Evolutionary conservation across 2,329 filamentous ascomycete genomes (phyloP).

Genomic region (Exserohilum turcica): DNA sequence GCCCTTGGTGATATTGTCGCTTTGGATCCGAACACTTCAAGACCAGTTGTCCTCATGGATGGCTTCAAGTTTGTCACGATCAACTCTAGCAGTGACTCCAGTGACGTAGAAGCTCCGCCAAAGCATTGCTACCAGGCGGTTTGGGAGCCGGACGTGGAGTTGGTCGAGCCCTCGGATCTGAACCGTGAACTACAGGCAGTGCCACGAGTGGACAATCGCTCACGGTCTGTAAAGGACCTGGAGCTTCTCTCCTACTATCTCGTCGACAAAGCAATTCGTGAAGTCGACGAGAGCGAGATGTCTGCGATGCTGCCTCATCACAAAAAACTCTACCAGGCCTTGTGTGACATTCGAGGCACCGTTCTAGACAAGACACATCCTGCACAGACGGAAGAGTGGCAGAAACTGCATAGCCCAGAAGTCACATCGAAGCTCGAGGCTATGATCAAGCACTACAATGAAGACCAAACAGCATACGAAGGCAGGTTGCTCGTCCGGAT

Average conservation of each 20-base stretch:
- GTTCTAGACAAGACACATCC: conserved; percentile 12
- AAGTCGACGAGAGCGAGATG: conserved; percentile 5
- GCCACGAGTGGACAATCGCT: conserved; percentile 7
- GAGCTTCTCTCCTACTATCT: conserved; percentile 21
- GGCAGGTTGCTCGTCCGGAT: conserved; percentile 20
- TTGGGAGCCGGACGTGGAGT: conserved; percentile 21
- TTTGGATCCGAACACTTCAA: conserved; percentile 9
- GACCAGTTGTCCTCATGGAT: conserved; percentile 17
- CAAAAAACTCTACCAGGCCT: conserved; percentile 14
- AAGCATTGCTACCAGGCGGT: conserved; percentile 17
- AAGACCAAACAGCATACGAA: conserved; percentile 17
- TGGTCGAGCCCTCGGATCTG: conserved; percentile 10
- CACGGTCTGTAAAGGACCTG: conserved; percentile 14
- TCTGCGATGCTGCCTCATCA: conserved; percentile 18
- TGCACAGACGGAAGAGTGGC: conserved; percentile 21
- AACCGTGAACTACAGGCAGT: conserved; percentile 15
- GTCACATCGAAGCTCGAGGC: conserved; percentile 7
- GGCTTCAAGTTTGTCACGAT: conserved; percentile 22
- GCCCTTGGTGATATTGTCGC: conserved; percentile 15
- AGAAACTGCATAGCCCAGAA: conserved; percentile 8
- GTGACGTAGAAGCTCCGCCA: background rate
- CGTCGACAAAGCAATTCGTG: conserved; percentile 11
- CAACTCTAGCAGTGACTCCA: background rate
- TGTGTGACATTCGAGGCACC: conserved; percentile 8
- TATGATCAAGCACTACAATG: conserved; percentile 14